phyloP scores from a whole-genome alignment of 1,284 basidiomycete genomes.

The Ustilago loliicola region DNA sequence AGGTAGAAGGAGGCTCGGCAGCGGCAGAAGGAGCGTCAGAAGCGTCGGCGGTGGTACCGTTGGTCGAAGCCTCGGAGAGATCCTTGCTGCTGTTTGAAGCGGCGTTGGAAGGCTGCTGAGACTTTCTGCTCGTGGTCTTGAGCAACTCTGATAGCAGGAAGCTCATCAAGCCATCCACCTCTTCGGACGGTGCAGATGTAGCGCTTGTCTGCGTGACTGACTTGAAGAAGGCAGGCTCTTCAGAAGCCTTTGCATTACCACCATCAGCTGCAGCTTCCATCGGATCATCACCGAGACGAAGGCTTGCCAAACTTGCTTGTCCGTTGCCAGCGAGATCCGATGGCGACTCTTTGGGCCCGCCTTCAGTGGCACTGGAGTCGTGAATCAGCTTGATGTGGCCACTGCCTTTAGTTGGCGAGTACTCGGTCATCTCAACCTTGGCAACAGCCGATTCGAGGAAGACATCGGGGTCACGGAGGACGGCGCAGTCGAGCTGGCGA shows the following conservation, averaged over 20 bases:
- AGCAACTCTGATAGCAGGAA: conserved; percentile 82
- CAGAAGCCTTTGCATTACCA: conserved; percentile 38
- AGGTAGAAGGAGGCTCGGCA: neutral
- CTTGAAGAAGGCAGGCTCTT: conserved; percentile 45
- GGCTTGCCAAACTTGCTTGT: conserved; percentile 46
- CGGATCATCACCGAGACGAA: conserved; percentile 75
- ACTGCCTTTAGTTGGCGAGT: conserved; percentile 47
- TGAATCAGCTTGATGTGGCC: conserved; percentile 49
- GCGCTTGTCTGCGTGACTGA: conserved; percentile 16
- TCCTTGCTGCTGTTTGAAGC: conserved; percentile 1
- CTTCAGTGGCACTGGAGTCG: conserved; percentile 13
- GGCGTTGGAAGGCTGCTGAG: conserved; percentile 4
- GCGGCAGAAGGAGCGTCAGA: conserved; percentile 1
- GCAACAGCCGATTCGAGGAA: conserved; percentile 78
- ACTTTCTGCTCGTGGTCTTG: conserved; percentile 57
- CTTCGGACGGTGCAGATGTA: conserved; percentile 27
- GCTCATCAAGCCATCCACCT: conserved; percentile 77
- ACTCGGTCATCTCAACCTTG: conserved; percentile 63
- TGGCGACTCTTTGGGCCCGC: conserved; percentile 33
- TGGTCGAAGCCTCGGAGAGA: neutral
- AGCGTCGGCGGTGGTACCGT: neutral
- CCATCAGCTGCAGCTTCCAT: conserved; percentile 75
- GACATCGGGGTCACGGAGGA: conserved; percentile 81
- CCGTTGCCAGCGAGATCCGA: conserved; percentile 54
- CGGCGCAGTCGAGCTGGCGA: conserved; percentile 82